Evolutionary conservation across 768 basidiomycete genomes (phyloP), one percentile per base, ranked within the genome.

Genomic region (Amanita rubescens): DNA sequence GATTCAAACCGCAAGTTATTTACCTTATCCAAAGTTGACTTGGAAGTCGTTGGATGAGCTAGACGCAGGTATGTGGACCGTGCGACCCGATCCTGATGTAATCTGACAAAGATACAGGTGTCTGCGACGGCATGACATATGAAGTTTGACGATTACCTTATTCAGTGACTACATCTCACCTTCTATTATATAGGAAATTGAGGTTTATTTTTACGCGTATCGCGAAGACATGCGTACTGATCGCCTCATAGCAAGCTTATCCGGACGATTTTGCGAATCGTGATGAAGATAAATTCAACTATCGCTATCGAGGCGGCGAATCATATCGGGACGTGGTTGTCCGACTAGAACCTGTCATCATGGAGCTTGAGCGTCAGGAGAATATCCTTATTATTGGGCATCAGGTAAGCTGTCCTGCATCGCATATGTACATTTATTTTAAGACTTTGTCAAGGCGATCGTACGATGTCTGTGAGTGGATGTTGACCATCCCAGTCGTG

Each of bases 101-200:
- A 27, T 22, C n/a, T 49, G 27, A 39, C 22, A 33, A 5, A 5
- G 22, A 9, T 15, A n/a, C n/a, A 75, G 74, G 96, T 22, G 96
- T 99, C 32, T 99, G 96, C 63, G 96, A 99, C 69, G 96, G 87
- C 14, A 98, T 99, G 96, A 98, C 96, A 3, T 99, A 99, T 61
- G 87, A 92, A 63, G 74, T 71, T 61, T 24, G 61, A 22, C 12
- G 44, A 20, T 27, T 43, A 45, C 45, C 42, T 30, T 39, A 39
- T n/a, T 48, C 11, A 53, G 47, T 24, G 2, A 33, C 24, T 49
- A 42, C 11, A n/a, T 48, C 14, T 41, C 27, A 25, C 34, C 4
- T 12, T 38, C 12, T 9, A 15, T 34, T 10, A 45, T 47, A 15
- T 44, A 75, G 72, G 95, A 98, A 76, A 98, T 99, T 54, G 94